Evolutionary conservation across 306 rosid genomes (phyloP), one percentile per base, ranked within the genome.

Genomic region (Quercus glauca): DNA sequence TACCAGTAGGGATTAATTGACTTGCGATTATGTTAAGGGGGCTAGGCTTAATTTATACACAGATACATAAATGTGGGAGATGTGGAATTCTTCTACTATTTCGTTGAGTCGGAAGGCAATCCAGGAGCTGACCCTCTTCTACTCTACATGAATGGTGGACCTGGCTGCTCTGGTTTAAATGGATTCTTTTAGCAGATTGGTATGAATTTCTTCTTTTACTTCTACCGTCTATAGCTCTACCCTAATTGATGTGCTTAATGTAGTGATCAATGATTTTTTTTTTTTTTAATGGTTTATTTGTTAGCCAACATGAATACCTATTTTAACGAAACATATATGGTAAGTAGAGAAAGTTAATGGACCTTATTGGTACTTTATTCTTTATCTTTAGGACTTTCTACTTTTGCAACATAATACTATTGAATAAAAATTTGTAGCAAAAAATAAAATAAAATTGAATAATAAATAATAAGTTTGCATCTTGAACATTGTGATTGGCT

Each of bases 161-260:
- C 80, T 53, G 80, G 80, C 6, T 77, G 80, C 18, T 67, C 74
- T 1, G 80, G 80, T 35, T 9, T 77, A 21, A 77, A 77, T 9
- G 80, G 80, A 53, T 65, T 77, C 26, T 68, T 77, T 20, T 77
- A 67, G 56, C 80, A 77, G 70, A 77, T 77, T 53, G 70, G 70
- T 64, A 64, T 1, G 70, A 15, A 1, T 7, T 21, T 56, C 60
- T 18, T 56, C 60, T 56, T 56, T 56, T 5, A 18, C 60, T 2
- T 56, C 25, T 5, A 1, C 0, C 19, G 19, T 1, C 2, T 56
- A 4, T 56, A n/a, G 60, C 0, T 19, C 8, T 56, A n/a, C 60
- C 5, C 10, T 19, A n/a, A 19, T 18, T 5, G 11, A 56, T 56
- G 60, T 3, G n/a, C 21, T n/a, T 56, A 56, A 19, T 56, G 25